Conservation (phyloP, 768 basidiomycete species). For the Suillus occidentalis region DNA sequence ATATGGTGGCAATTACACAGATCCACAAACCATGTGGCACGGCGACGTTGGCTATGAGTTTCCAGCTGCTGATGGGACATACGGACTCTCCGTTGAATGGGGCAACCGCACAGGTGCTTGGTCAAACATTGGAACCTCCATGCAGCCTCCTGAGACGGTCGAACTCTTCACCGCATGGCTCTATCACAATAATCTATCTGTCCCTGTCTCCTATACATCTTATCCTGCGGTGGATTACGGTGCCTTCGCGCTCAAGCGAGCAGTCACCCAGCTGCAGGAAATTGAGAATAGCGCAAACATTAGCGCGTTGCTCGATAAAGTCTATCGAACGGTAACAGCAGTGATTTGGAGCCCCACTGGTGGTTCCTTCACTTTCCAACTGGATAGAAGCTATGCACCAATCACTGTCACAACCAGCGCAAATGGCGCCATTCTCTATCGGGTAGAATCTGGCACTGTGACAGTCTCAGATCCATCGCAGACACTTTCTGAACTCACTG, state of each 20-base stretch:
- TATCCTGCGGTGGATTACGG: slow-evolving; percentile 49
- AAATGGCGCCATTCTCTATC: slow-evolving; percentile 46
- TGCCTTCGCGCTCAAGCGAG: slow-evolving; percentile 41
- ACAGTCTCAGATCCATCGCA: slow-evolving; percentile 71
- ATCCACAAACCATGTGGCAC: slow-evolving; percentile 56
- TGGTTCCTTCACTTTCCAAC: slow-evolving; percentile 40
- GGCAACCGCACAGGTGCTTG: slow-evolving; percentile 58
- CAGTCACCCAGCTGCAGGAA: slow-evolving; percentile 32
- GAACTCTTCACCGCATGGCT: slow-evolving; percentile 69
- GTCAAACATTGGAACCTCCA: slow-evolving; percentile 62
- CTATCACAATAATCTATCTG: slow-evolving; percentile 37
- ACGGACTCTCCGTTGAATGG: slow-evolving; percentile 40
- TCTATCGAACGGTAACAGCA: slow-evolving; percentile 42
- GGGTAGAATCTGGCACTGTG: slow-evolving; percentile 41
- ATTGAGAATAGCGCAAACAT: slow-evolving; percentile 48
- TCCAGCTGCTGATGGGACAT: slow-evolving; percentile 23
- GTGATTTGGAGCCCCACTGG: slow-evolving; percentile 57
- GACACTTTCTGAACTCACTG: slow-evolving; percentile 34
- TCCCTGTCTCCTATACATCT: slow-evolving; percentile 51
- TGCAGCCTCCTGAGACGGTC: slow-evolving; percentile 54
- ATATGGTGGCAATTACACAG: slow-evolving; percentile 4
- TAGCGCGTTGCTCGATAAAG: slow-evolving; percentile 52
- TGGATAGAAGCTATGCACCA: slow-evolving; percentile 24
- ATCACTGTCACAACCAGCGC: slow-evolving; percentile 38
- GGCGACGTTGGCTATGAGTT: slow-evolving; percentile 64